A percentile compares a stretch with the other conserved stretches of the same genome.
These are phyloP conservation scores for Elsinoe perseae DNA, from an alignment of 2,329 filamentous ascomycete genomes.

Conservation along the genomic window DNA sequence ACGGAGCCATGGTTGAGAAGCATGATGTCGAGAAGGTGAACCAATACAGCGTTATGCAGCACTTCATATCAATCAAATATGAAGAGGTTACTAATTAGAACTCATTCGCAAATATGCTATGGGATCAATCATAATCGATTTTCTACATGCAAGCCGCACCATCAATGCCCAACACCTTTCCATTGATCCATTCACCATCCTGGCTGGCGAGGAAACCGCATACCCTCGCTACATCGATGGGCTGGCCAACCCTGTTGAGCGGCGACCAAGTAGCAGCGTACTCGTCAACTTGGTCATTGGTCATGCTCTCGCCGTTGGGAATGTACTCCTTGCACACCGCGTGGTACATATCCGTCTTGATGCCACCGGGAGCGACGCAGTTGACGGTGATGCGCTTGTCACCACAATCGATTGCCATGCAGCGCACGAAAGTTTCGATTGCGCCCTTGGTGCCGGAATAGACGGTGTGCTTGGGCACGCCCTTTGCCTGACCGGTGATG, in stretches of 20 bases:
- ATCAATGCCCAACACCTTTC: constrained; percentile 46
- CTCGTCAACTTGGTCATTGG: constrained; percentile 52
- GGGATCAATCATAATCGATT: neutral
- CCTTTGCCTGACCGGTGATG: constrained; percentile 51
- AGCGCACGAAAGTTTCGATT: constrained; percentile 48
- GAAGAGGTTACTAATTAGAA: too few relatives aligned
- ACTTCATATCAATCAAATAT: neutral
- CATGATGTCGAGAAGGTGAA: too few relatives aligned
- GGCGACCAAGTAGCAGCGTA: constrained; percentile 58
- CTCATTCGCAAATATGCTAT: neutral
- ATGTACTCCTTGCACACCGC: constrained; percentile 58
- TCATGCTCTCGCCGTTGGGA: constrained; percentile 48
- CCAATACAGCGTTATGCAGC: too few relatives aligned
- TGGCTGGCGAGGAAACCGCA: constrained; percentile 54
- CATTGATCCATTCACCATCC: constrained; percentile 50
- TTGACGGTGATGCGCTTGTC: constrained; percentile 53
- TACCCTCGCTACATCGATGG: constrained; percentile 59
- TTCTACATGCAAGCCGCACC: constrained; percentile 35
- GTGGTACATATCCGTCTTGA: constrained; percentile 55
- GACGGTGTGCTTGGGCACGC: constrained; percentile 47
- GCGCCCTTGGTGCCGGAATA: constrained; percentile 49
- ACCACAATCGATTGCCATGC: constrained; percentile 48
- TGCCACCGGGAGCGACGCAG: constrained; percentile 51
- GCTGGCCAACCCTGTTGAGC: constrained; percentile 57
- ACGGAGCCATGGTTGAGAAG: too few relatives aligned